These are phyloP conservation scores for Sanguinoderma infundibulare DNA, from an alignment of 1,284 basidiomycete species.

Conservation along the genomic window DNA sequence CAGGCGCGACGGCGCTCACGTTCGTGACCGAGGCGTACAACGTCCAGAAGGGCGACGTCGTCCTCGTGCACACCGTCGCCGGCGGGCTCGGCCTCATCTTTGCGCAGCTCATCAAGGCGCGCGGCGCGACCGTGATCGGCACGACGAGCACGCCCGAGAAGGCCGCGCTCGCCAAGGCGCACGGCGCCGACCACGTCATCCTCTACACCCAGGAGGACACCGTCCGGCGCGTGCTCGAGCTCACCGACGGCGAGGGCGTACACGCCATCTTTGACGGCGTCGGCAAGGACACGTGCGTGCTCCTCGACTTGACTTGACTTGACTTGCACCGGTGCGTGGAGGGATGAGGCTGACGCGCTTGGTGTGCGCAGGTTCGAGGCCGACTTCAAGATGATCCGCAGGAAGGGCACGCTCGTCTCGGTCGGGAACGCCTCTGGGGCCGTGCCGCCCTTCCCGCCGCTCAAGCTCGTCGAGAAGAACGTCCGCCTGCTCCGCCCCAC, in stretches of 20 bases:
- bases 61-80: conserved; percentile 92
- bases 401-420: conserved; percentile 87
- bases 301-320: not conserved
- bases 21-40: conserved; percentile 87
- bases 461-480: conserved; percentile 85
- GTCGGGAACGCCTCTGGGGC: conserved; percentile 93
- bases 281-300: conserved; percentile 86
- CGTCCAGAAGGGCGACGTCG: conserved; percentile 75
- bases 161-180: conserved; percentile 75
- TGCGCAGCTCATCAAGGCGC: conserved; percentile 62
- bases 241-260: conserved; percentile 86
- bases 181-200: conserved; percentile 90
- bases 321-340: too few species aligned
- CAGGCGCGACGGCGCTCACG: conserved; percentile 78
- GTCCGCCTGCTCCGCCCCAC: conserved; percentile 78
- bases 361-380: conserved; percentile 66
- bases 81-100: conserved; percentile 76
- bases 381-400: conserved; percentile 80
- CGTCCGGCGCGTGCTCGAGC: conserved; percentile 70
- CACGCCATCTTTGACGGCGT: conserved; percentile 94
- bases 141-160: conserved; percentile 90
- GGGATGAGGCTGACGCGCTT: not conserved
- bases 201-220: conserved; percentile 78
- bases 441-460: conserved; percentile 72
- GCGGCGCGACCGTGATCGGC: conserved; percentile 92